Evolutionary conservation across 768 basidiomycete genomes (phyloP), one percentile per base, ranked within the genome.

Genomic region (Kwoniella pini): DNA sequence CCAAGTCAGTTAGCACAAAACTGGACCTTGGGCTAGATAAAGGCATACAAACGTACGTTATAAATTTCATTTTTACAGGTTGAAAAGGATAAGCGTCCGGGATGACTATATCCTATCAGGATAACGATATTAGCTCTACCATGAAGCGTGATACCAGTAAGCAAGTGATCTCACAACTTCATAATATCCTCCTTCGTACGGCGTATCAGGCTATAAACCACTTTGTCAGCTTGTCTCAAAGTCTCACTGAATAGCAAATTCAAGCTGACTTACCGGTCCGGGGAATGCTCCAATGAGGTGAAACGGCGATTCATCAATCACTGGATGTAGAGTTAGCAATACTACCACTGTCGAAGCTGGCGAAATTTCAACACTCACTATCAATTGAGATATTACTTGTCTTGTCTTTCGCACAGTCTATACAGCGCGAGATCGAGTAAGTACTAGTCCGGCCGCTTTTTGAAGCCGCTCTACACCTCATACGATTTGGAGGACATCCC

Each of bases 1-100:
- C 1, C 1, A n/a, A 33, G 57, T 43, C 50, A 54, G 43, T 56
- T 9, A 31, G 30, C 36, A 30, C 24, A 19, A 26, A 2, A 36
- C 19, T 17, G 9, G 26, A 22, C n/a, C 33, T 36, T 36, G 7
- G 33, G 33, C 7, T 15, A 36, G 15, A 36, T 15, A 36, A 36
- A 36, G 33, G 33, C 7, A 36, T 36, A 36, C 42, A 30, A 11
- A 77, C 80, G 58, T 38, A 81, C 36, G 94, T 98, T 63, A 95
- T 86, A 80, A 98, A 97, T 77, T 93, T 94, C 91, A 97, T 96
- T 83, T 97, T 96, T 54, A 94, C 88, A 0, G 95, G 92, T 75
- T 92, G 89, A 56, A 81, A 81, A 0, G 80, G 80, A 50, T 79
- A 77, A 49, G 90, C 85, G 43, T 92, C 90, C 7, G 93, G 93